These are phyloP conservation scores for Trametes hirsuta DNA, from an alignment of 1,284 basidiomycete species.

Conservation along the genomic window DNA sequence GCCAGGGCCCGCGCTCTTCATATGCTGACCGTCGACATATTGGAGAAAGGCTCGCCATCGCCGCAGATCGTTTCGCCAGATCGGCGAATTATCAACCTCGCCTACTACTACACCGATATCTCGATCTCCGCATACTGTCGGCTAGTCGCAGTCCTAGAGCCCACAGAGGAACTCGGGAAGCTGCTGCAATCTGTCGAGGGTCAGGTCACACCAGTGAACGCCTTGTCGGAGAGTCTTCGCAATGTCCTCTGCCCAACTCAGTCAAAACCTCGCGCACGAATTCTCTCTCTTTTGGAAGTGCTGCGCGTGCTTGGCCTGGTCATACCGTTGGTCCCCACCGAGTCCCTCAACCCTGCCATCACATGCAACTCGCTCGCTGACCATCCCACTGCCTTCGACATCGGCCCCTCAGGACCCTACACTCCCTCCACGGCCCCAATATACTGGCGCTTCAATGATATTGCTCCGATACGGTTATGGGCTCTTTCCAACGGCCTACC, in stretches of 20 bases:
- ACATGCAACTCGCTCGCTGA: slow-evolving; percentile 44
- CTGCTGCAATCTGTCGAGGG: slow-evolving; percentile 52
- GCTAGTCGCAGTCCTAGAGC: slow-evolving; percentile 55
- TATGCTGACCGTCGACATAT: slow-evolving; percentile 51
- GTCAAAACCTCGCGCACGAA: slow-evolving; percentile 56
- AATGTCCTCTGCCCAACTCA: slow-evolving; percentile 56
- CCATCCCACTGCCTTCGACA: slow-evolving; percentile 51
- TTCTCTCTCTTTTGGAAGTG: slow-evolving; percentile 63
- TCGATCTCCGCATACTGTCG: slow-evolving; percentile 62
- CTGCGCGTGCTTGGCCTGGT: slow-evolving; percentile 57
- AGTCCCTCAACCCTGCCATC: slow-evolving; percentile 44
- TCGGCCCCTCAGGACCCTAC: slow-evolving; percentile 46
- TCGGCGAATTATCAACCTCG: slow-evolving; percentile 56
- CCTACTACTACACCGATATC: slow-evolving; percentile 61
- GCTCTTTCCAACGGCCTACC: slow-evolving; percentile 53
- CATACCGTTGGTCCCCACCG: slow-evolving; percentile 54
- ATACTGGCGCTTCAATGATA: slow-evolving; percentile 64
- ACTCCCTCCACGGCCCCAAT: slow-evolving; percentile 49
- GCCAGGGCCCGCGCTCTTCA: slow-evolving; percentile 67
- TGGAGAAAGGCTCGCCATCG: slow-evolving; percentile 45
- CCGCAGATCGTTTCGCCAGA: slow-evolving; percentile 53
- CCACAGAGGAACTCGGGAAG: slow-evolving; percentile 54
- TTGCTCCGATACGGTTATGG: slow-evolving; percentile 62
- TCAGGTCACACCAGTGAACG: slow-evolving; percentile 48
- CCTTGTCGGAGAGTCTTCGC: slow-evolving; percentile 53